A percentile compares a stretch with the other conserved stretches of the same genome.
Conservation (phyloP, 2,329 filamentous ascomycete genomes). For the Tricladium varicosporioides region DNA sequence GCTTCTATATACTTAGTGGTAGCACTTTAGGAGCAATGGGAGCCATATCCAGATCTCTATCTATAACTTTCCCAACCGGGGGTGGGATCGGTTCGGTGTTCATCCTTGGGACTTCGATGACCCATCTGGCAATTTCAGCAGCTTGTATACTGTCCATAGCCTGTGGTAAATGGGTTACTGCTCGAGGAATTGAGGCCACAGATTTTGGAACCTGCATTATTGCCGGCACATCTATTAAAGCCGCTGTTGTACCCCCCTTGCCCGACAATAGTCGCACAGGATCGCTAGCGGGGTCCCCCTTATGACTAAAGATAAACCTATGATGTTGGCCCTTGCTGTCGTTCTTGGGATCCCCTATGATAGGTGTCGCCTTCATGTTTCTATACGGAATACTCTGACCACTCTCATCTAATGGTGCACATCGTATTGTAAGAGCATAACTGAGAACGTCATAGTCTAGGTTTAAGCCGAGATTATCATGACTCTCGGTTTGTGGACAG, state of each 20-base stretch:
- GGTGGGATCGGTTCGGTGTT: background rate
- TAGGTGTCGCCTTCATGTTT: slow-evolving; percentile 7
- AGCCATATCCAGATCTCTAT: no score
- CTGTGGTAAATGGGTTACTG: no score
- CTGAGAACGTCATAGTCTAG: slow-evolving; percentile 3
- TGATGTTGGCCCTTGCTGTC: slow-evolving; percentile 4
- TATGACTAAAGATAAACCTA: slow-evolving; percentile 16
- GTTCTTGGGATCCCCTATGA: background rate
- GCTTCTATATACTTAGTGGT: background rate
- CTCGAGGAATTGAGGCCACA: no score
- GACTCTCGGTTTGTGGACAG: slow-evolving; percentile 8
- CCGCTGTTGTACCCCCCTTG: background rate
- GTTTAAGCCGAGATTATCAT: background rate
- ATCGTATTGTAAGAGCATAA: slow-evolving; percentile 19
- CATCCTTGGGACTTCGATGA: background rate
- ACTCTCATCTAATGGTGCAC: slow-evolving; percentile 11
- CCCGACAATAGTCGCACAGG: slow-evolving; percentile 6
- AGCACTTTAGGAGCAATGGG: background rate
- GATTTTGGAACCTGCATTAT: background rate
- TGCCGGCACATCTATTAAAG: background rate
- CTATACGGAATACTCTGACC: background rate
- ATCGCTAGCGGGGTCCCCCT: slow-evolving; percentile 13
- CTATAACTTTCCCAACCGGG: background rate
- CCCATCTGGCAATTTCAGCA: background rate
- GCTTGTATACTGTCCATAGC: background rate